Evolutionary conservation across 2,329 filamentous ascomycete genomes (phyloP).

Genomic region (Ustulina deusta): DNA sequence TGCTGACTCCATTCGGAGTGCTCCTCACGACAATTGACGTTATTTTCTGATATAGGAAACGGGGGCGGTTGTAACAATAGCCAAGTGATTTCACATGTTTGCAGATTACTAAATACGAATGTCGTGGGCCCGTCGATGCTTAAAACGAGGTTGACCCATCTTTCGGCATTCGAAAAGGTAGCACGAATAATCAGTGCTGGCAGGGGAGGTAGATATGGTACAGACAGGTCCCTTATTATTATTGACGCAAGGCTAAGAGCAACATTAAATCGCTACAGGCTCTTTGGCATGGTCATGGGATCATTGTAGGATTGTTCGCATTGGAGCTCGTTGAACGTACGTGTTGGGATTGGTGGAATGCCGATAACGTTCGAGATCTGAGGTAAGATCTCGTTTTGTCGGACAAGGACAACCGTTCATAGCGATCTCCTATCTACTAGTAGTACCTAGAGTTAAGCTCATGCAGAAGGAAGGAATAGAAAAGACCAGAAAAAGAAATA

Average conservation of each 20-base stretch:
- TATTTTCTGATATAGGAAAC: background rate
- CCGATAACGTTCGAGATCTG: slow-evolving; percentile 19
- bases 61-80: background rate
- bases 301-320: slow-evolving; percentile 8
- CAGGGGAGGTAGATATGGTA: background rate
- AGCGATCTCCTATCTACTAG: background rate
- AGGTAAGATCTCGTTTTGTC: slow-evolving; percentile 32
- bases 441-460: background rate
- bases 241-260: background rate
- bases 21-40: background rate
- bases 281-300: background rate
- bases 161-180: background rate
- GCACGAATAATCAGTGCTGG: background rate
- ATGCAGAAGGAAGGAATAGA: background rate
- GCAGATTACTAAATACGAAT: background rate
- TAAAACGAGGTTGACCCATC: slow-evolving; percentile 2
- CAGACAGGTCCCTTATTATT: background rate
- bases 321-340: background rate
- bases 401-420: slow-evolving; percentile 10
- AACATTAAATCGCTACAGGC: background rate
- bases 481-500: background rate
- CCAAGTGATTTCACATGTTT: background rate
- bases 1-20: background rate
- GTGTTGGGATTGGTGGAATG: slow-evolving; percentile 23
- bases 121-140: background rate